Percentiles rank a stretch among this genome's conserved stretches.
Conservation (phyloP, 2,329 filamentous ascomycete genomes). For the Septoria linicola region DNA sequence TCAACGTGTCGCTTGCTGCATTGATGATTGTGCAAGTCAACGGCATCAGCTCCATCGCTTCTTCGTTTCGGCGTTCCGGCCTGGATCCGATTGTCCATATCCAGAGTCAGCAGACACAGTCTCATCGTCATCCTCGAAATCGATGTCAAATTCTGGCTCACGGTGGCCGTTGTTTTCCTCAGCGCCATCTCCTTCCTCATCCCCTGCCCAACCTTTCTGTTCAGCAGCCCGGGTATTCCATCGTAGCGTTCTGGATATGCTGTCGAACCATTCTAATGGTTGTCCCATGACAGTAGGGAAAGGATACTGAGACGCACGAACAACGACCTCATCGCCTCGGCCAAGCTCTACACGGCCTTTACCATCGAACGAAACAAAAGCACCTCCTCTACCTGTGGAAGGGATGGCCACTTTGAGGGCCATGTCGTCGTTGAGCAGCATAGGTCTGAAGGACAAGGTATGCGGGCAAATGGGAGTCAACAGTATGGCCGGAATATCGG, state of each 20-base stretch:
- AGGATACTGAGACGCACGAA: constrained; percentile 92
- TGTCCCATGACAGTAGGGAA: constrained; percentile 94
- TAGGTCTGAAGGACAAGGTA: constrained; percentile 92
- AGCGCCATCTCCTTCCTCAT: constrained; percentile 37
- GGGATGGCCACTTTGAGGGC: constrained; percentile 87
- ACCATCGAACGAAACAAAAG: constrained; percentile 96
- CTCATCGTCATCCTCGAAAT: constrained; percentile 64
- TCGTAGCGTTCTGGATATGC: constrained; percentile 82
- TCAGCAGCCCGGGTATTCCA: constrained; percentile 94
- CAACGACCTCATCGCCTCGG: constrained; percentile 92
- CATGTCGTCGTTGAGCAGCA: constrained; percentile 95
- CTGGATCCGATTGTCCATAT: constrained; percentile 26
- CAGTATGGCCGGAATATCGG: constrained; percentile 93
- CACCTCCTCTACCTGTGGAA: constrained; percentile 79
- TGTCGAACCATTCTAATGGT: constrained; percentile 94
- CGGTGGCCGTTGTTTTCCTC: constrained; percentile 27
- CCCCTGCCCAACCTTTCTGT: constrained; percentile 75
- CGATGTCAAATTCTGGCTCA: constrained; percentile 77
- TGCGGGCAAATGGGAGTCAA: constrained; percentile 97
- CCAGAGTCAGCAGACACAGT: constrained; percentile 39
- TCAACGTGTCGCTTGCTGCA: background rate
- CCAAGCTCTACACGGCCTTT: constrained; percentile 92
- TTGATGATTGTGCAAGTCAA: background rate
- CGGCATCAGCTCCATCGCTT: constrained; percentile 20
- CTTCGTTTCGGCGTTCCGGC: constrained; percentile 25